Conservation (phyloP, 1,284 basidiomycete genomes). For the Athelia psychrophila region DNA sequence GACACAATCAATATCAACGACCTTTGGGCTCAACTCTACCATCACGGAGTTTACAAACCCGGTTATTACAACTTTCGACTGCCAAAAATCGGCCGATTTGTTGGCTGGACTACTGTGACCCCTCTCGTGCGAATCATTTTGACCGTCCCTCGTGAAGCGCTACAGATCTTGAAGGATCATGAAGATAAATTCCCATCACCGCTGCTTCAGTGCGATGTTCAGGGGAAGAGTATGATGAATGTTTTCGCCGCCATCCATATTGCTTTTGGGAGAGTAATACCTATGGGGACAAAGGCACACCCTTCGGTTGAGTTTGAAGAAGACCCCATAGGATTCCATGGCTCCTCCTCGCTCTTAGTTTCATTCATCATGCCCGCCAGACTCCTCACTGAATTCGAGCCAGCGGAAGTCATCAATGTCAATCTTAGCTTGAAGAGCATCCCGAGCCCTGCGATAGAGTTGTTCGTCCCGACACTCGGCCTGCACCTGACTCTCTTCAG, state of each 20-base stretch:
- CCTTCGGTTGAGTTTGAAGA: constrained; percentile 28
- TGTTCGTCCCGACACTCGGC: constrained; percentile 22
- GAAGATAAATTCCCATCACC: constrained; percentile 24
- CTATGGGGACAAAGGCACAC: constrained; percentile 18
- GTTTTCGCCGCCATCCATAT: constrained; percentile 27
- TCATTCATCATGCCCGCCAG: constrained; percentile 30
- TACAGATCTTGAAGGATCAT: constrained; percentile 17
- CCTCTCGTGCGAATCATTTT: constrained; percentile 28
- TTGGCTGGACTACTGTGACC: constrained; percentile 28
- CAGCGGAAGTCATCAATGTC: constrained; percentile 19
- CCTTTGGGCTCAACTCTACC: constrained; percentile 28
- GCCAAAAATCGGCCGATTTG: constrained; percentile 18
- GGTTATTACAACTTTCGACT: constrained; percentile 8
- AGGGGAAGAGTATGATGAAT: constrained; percentile 19
- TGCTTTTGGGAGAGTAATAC: constrained; percentile 26
- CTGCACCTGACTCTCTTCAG: constrained; percentile 23
- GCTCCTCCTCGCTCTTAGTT: constrained; percentile 29
- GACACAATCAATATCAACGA: constrained; percentile 32
- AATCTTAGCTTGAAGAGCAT: constrained; percentile 25
- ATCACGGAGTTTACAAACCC: constrained; percentile 26
- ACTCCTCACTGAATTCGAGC: constrained; percentile 23
- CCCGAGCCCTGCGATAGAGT: constrained; percentile 8
- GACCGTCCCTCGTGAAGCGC: constrained; percentile 31
- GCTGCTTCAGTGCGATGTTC: constrained; percentile 25
- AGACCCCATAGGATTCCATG: constrained; percentile 27